Evolutionary conservation across 106 monocot species (phyloP).

Genomic region (Dendrobium catenatum): DNA sequence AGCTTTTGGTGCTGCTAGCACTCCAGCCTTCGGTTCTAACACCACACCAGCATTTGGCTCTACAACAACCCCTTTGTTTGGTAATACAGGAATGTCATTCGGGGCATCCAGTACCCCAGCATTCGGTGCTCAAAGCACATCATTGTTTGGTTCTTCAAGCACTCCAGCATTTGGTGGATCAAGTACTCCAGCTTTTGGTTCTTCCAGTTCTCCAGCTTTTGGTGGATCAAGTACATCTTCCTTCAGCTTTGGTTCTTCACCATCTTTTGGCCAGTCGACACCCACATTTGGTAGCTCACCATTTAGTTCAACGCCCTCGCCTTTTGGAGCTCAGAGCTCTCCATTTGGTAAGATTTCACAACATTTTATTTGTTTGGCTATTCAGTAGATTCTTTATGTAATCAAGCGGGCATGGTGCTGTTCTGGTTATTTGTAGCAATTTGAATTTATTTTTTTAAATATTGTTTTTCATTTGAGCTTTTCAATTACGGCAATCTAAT

Average conservation of each 20-base stretch:
- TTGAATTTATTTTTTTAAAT: background rate
- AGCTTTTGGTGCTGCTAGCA: slow-evolving; percentile 30
- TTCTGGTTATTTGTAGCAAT: background rate
- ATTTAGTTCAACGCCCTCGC: slow-evolving; percentile 52
- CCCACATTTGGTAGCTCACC: slow-evolving; percentile 57
- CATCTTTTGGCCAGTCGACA: slow-evolving; percentile 49
- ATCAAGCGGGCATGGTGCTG: background rate
- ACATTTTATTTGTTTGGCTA: background rate
- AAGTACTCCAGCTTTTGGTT: slow-evolving; percentile 17
- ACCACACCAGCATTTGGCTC: slow-evolving; percentile 29
- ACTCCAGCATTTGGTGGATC: slow-evolving; percentile 23
- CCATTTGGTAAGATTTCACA: slow-evolving; percentile 50
- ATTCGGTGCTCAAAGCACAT: slow-evolving; percentile 38
- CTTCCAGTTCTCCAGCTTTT: slow-evolving; percentile 18
- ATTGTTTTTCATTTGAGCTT: background rate
- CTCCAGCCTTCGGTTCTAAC: slow-evolving; percentile 42
- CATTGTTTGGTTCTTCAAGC: slow-evolving; percentile 42
- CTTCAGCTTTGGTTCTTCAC: slow-evolving; percentile 26
- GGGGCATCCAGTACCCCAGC: slow-evolving; percentile 37
- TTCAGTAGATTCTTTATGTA: background rate
- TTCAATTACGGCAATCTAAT: background rate
- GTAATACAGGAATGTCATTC: slow-evolving; percentile 34
- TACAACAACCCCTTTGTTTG: slow-evolving; percentile 29
- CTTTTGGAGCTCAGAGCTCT: slow-evolving; percentile 69
- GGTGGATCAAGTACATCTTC: slow-evolving; percentile 21